Percentiles rank a stretch among this genome's conserved stretches.
phyloP scores from a whole-genome alignment of 164 flowering plant genomes.

The Piper longum region DNA sequence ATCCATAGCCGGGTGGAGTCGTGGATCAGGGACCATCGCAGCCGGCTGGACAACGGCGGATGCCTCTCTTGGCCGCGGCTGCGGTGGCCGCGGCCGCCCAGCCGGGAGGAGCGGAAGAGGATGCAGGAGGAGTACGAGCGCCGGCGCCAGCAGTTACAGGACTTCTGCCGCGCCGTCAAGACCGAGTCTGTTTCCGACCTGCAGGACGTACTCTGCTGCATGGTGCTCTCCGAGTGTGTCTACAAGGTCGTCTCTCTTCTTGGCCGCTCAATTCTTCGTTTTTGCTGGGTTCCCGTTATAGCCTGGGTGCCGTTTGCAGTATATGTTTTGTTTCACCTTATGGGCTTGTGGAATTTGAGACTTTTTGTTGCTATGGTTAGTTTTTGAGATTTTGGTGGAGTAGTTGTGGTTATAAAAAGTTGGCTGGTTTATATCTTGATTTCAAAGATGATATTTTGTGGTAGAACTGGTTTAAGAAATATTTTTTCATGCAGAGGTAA shows the following conservation, averaged over 20 bases:
- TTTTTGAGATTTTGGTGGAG: no score
- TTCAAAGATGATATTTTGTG: background rate
- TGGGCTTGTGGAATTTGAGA: no score
- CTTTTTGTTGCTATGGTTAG: no score
- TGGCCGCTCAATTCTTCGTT: background rate
- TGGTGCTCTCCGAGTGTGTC: constrained; percentile 95
- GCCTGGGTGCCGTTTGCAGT: no score
- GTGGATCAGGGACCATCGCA: constrained; percentile 73
- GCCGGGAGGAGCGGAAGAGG: constrained; percentile 44
- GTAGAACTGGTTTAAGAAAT: no score
- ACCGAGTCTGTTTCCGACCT: constrained; percentile 74
- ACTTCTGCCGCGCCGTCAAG: constrained; percentile 59
- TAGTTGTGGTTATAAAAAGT: no score
- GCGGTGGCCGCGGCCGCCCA: constrained; percentile 63
- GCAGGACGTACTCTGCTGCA: constrained; percentile 84
- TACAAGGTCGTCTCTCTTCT: constrained; percentile 45
- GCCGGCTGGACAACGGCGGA: constrained; percentile 18
- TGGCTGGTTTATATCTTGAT: background rate
- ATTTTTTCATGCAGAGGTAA: no score
- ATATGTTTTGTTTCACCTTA: no score
- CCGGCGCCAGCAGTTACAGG: constrained; percentile 44
- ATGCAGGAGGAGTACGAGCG: constrained; percentile 60
- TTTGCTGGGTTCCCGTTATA: background rate
- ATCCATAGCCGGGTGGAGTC: constrained; percentile 57
- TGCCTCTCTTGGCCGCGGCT: constrained; percentile 49